Base-by-base conservation (phyloP, 2,329 filamentous ascomycete species). In the Fusarium buxicola region DNA sequence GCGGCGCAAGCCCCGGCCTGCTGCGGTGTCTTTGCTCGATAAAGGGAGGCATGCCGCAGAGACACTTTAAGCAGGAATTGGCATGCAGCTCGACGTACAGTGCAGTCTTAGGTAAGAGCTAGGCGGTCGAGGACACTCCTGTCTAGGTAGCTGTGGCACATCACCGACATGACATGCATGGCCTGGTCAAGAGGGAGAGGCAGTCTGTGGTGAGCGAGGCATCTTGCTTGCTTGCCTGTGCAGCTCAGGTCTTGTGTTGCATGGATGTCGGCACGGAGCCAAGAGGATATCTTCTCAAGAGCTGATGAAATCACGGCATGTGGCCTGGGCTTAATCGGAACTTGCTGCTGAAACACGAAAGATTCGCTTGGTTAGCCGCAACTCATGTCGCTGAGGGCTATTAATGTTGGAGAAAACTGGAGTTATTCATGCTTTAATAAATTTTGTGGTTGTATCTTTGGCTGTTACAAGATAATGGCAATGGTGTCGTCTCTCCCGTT, bases 51-150 rank as follows among this genome's bases (percentile, higher is more conserved):
- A 54, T 32, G 15, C 60, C 39, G 28, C 38, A 25, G 36, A 32
- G 28, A 31, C 27, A 32, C 21, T 18, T 44, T 16, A 40, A 63
- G 45, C 39, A 32, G 55, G 40, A 41, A 30, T 40, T 50, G 31
- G 50, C 39, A 59, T 68, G 59, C 39, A 68, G 56, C 41, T 38
- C 62, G 24, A 52, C 43, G 35, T 34, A 15, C 45, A 55, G 50
- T 34, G 18, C 45, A 55, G 50, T 68, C 60, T 65, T 59, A 69
- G 52, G 60, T 60, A 63, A 69, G 63, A 70, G 40, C 67, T 63
- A 69, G 43, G 55, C 54, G 27, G 32, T 52, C 36, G 38, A 64
- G 35, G 40, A 41, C n/a, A n/a, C 12, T 44, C 43, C 21, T 39
- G 41, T 32, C 40, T 18, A 41, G n/a, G n/a, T n/a, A n/a, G 27